Percentiles rank a stretch among this genome's conserved stretches.
Evolutionary conservation across 805 yeast genomes (phyloP).

Genomic region (Candida lessepsii): DNA sequence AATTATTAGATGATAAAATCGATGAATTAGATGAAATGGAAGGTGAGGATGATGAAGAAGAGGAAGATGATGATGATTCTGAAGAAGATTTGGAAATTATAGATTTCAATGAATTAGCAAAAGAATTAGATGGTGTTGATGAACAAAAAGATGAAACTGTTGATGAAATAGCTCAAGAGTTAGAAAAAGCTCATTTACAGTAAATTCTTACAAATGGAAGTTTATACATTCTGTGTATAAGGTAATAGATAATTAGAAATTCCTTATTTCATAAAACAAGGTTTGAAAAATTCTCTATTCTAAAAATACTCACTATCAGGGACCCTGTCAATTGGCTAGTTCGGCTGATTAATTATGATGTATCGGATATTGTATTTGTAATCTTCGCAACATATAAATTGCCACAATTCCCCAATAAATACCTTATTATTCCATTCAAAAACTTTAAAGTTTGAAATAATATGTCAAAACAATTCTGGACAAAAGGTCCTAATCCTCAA

Average conservation of each 20-base stretch:
- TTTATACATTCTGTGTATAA: neutral
- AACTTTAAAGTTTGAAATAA: too few relatives aligned
- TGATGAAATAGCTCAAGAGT: conserved; percentile 56
- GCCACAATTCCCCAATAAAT: conserved; percentile 2
- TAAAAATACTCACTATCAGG: too few relatives aligned
- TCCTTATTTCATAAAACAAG: too few relatives aligned
- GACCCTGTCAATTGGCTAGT: too few relatives aligned
- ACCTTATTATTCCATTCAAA: too few relatives aligned
- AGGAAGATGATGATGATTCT: conserved; percentile 56
- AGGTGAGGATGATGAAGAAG: conserved; percentile 70
- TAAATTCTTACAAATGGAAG: too few relatives aligned
- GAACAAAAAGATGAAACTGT: conserved; percentile 46
- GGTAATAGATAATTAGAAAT: too few relatives aligned
- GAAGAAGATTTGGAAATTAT: conserved; percentile 49
- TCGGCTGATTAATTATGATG: too few relatives aligned
- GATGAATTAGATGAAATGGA: conserved; percentile 96
- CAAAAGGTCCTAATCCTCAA: conserved; percentile 21
- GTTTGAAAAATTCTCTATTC: too few relatives aligned
- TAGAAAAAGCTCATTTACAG: conserved; percentile 53
- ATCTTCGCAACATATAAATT: too few relatives aligned
- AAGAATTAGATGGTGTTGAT: conserved; percentile 52
- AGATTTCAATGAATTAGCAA: conserved; percentile 47
- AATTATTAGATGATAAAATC: conserved; percentile 65
- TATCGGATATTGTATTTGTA: too few relatives aligned
- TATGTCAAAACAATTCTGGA: conserved; percentile 8